These are phyloP conservation scores for Wickerhamomyces alni DNA, from an alignment of 805 yeast species.

Conservation along the genomic window DNA sequence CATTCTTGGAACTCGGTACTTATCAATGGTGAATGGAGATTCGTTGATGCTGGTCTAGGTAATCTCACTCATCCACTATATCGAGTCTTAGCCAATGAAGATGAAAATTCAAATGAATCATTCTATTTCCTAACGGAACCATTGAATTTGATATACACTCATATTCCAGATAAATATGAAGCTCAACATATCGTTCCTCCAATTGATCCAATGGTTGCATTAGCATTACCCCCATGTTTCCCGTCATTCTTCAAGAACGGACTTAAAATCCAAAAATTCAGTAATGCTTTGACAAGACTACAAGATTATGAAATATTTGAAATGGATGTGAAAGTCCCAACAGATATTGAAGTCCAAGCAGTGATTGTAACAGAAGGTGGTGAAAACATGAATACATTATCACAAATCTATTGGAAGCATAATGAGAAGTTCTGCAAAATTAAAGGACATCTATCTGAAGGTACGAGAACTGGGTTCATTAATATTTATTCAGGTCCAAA, in stretches of 20 bases:
- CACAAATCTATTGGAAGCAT: constrained; percentile 75
- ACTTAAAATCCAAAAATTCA: constrained; percentile 59
- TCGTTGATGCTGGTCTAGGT: constrained; percentile 69
- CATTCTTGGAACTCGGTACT: constrained; percentile 88
- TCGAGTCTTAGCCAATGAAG: constrained; percentile 30
- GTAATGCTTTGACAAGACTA: constrained; percentile 69
- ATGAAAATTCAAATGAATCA: constrained; percentile 28
- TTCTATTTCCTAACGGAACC: constrained; percentile 82
- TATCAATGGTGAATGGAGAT: constrained; percentile 70
- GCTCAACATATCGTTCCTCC: constrained; percentile 88
- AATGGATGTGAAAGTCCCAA: constrained; percentile 66
- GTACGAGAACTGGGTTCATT: constrained; percentile 62
- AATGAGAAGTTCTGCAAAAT: constrained; percentile 63
- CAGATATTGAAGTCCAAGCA: constrained; percentile 61
- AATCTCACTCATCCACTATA: constrained; percentile 49
- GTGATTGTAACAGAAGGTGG: constrained; percentile 41
- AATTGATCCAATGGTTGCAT: constrained; percentile 67
- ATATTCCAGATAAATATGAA: constrained; percentile 71
- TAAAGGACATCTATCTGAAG: constrained; percentile 75
- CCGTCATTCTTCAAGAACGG: constrained; percentile 67
- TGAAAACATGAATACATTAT: constrained; percentile 44
- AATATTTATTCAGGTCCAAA: constrained; percentile 68
- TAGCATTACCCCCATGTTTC: constrained; percentile 80
- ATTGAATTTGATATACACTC: constrained; percentile 69
- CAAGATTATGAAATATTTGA: constrained; percentile 76